Evolutionary conservation across 179 eudicot genomes (phyloP), one percentile per base, ranked within the genome.

Genomic region (Sideroxylon spinosum): DNA sequence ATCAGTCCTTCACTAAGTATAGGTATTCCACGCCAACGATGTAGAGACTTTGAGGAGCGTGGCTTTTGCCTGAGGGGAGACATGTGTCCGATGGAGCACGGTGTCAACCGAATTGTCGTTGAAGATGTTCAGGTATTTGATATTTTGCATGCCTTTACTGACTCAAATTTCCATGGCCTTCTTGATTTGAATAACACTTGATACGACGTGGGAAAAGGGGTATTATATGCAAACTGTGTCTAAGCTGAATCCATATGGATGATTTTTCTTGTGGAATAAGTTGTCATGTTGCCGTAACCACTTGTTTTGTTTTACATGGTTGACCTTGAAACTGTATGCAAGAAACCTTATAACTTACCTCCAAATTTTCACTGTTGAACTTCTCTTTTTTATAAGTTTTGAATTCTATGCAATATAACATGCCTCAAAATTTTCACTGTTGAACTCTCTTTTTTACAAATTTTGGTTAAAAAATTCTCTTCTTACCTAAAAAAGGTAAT

Each of bases 81-180:
- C 84, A 95, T 95, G 90, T 95, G 99, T 81, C 98, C 94, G 26
- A 90, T 95, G 99, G 99, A 95, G 86, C 99, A 95, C 89, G 99
- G 97, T 82, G 86, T 92, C 37, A 93, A 95, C 81, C 91, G 98
- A 28, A 95, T 95, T 59, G 96, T 95, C 81, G 86, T 95, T 66
- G 98, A 95, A 83, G 99, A 95, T 83, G 99, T 95, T 83, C 99
- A 95, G 98, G 99, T 93, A 84, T 79, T 81, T 68, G 71, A 60
- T 65, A 13, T 63, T 57, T 20, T 3, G 32, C 25, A 5, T 73
- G 46, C 6, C n/a, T 77, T 66, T 57, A 48, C 46, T 60, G 46
- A 29, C 14, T 20, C 26, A 29, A 50, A 56, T 71, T 26, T 78
- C 7, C 13, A 32, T 78, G 59, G 32, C 60, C 28, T 56, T 5